Percentiles rank a stretch among this genome's conserved stretches.
Evolutionary conservation across 2,329 filamentous ascomycete genomes (phyloP).

Genomic region (Pseudogymnoascus sp.): DNA sequence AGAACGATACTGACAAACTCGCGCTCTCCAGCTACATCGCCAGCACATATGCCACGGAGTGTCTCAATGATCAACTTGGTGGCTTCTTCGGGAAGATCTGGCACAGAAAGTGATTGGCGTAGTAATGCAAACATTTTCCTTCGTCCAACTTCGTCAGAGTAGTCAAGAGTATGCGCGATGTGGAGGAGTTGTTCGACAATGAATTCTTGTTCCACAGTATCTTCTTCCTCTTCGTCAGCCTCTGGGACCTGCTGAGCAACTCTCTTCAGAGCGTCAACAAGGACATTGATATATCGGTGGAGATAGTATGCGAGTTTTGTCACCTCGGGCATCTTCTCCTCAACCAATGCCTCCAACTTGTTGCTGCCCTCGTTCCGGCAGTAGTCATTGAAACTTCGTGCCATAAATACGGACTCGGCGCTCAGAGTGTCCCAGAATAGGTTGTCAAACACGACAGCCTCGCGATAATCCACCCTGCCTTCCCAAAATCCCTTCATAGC

Average conservation of each 20-base stretch:
- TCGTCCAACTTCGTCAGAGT: conserved; percentile 92
- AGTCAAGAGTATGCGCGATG: conserved; percentile 86
- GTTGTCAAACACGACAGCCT: conserved; percentile 64
- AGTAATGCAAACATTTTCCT: conserved; percentile 93
- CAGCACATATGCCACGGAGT: conserved; percentile 74
- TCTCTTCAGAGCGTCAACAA: conserved; percentile 57
- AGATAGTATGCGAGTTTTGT: conserved; percentile 84
- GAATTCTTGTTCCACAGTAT: conserved; percentile 86
- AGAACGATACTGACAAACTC: conserved; percentile 81
- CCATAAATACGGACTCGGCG: conserved; percentile 83
- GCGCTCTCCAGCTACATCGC: conserved; percentile 63
- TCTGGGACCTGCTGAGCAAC: conserved; percentile 45
- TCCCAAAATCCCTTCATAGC: conserved; percentile 98
- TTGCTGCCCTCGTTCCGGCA: conserved; percentile 68
- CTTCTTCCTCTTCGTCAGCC: conserved; percentile 64
- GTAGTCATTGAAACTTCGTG: conserved; percentile 89
- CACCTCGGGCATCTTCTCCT: conserved; percentile 93
- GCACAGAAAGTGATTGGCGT: conserved; percentile 74
- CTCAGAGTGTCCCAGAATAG: conserved; percentile 73
- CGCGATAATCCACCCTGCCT: conserved; percentile 73
- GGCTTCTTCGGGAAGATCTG: conserved; percentile 83
- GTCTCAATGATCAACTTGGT: conserved; percentile 82
- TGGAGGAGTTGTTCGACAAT: conserved; percentile 92
- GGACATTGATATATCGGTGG: conserved; percentile 65
- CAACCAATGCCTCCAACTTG: conserved; percentile 66